Evolutionary conservation across 805 yeast genomes (phyloP), one percentile per base, ranked within the genome.

Genomic region (Isabelozyma gotoi): DNA sequence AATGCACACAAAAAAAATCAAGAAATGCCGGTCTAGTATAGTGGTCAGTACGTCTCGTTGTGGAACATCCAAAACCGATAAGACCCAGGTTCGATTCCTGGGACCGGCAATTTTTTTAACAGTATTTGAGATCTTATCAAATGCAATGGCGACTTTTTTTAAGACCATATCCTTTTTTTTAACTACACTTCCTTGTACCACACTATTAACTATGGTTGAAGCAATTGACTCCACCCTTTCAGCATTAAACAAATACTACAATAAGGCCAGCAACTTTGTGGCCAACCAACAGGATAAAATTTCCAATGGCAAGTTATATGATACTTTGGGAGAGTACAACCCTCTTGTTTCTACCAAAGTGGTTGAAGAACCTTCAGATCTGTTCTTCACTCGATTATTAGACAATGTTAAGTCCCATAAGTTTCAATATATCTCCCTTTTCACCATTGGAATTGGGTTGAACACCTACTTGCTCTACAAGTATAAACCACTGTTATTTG

Each of bases 31-130:
- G 70, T 61, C 70, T 70, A 63, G 76, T 70, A 70, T 70, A 70
- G 74, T 70, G 75, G 76, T 70, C 49, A 70, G 74, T 70, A 70
- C 74, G 62, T 62, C 53, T 66, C 74, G 72, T 70, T 70, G 74
- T 70, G 76, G 76, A 24, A 24, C 12, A 24, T 24, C 10, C 29
- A 24, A n/a, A 24, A 24, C 76, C 73, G 76, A 67, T 53, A 64
- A 60, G 59, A 71, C 75, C 74, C 74, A 71, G 60, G 74, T 71
- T 71, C 75, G 76, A 70, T 69, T 71, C 75, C 74, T 69, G 76
- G 74, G 71, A 63, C 69, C 74, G 73, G 76, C 76, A 71, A 35
- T 6, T 34, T 34, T 34, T 35, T 35, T 7, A n/a, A n/a, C n/a
- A n/a, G n/a, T n/a, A n/a, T n/a, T n/a, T n/a, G n/a, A n/a, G n/a